Conservation (phyloP, 768 basidiomycete species). For the Lactifluus rugatus region DNA sequence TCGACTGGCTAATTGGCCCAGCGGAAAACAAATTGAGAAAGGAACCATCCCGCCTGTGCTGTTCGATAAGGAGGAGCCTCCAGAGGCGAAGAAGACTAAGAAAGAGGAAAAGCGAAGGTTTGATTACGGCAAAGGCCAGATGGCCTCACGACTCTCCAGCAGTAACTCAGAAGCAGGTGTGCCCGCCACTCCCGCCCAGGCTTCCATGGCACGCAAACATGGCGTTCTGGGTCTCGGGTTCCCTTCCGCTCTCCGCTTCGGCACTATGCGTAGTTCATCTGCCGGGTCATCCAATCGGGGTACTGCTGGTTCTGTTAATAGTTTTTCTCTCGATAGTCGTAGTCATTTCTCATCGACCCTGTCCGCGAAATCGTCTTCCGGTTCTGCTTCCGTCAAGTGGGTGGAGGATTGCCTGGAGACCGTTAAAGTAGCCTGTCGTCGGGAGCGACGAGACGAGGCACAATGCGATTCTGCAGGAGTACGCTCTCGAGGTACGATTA, state of each 20-base stretch:
- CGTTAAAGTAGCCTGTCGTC: constrained; percentile 34
- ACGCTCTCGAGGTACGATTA: no score
- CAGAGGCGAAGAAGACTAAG: constrained; percentile 27
- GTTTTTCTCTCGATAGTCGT: constrained; percentile 16
- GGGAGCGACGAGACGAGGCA: constrained; percentile 33
- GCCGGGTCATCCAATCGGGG: constrained; percentile 23
- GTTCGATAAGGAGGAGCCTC: constrained; percentile 27
- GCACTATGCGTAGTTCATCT: constrained; percentile 15
- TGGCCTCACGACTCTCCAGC: constrained; percentile 37
- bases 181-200: constrained; percentile 25
- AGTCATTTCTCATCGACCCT: constrained; percentile 32
- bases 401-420: constrained; percentile 41
- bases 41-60: constrained; percentile 21
- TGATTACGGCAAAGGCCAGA: constrained; percentile 25
- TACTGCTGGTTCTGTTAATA: constrained; percentile 22
- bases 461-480: constrained; percentile 32
- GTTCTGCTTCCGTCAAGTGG: constrained; percentile 39
- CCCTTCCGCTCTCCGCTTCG: constrained; percentile 41
- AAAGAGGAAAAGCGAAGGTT: constrained; percentile 20
- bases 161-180: constrained; percentile 65
- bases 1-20: constrained; percentile 63
- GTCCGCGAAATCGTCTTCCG: constrained; percentile 31
- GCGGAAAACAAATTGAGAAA: constrained; percentile 36
- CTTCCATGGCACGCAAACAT: constrained; percentile 30
- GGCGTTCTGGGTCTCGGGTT: constrained; percentile 55